Base-by-base conservation (phyloP, 371 early-diverging fungal genomes). In the Lichtheimia ramosa region DNA sequence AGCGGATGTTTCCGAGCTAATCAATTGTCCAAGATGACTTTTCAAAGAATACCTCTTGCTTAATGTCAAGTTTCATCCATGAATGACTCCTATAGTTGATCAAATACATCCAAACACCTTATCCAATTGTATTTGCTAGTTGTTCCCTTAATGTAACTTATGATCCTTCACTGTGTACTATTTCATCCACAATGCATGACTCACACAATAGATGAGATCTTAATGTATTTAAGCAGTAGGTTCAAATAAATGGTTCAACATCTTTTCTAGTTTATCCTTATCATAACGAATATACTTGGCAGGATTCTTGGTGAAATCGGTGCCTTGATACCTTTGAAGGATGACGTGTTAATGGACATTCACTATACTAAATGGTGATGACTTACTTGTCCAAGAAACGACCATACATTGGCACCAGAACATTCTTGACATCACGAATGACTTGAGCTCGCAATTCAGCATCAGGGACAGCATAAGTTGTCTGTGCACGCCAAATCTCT, bases 261-360 rank as follows among this genome's bases (percentile, higher is more conserved):
- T 80, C 24, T 68, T 75, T 40, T 87, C 88, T 16, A 94, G 67
- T 57, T 74, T 73, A 18, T 83, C 83, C 61, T 85, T 85, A 66
- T 89, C 89, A 59, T 88, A 94, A 51, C 84, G 84, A 62, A 94
- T 87, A 66, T 93, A 94, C 71, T 94, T 94, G 61, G 86, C 82
- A 13, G 83, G 83, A 58, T 88, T 91, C 70, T 92, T 92, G 24
- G 89, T 81, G 66, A 91, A 92, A 59, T 91, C 91, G 2, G 82
- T 77, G 25, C 66, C 60, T 62, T 74, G 78, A 60, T 87, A 86
- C 51, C 82, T 78, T 55, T 5, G 40, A 48, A 40, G 50, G 14
- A 53, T 12, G n/a, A 52, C 10, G 1, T 10, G 10, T 34, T 34
- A 34, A 34, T 34, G 34, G 2, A 34, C 0, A 10, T 34, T 8